phyloP scores from a whole-genome alignment of 2,329 filamentous ascomycete genomes.

The Neobulgaria alba region DNA sequence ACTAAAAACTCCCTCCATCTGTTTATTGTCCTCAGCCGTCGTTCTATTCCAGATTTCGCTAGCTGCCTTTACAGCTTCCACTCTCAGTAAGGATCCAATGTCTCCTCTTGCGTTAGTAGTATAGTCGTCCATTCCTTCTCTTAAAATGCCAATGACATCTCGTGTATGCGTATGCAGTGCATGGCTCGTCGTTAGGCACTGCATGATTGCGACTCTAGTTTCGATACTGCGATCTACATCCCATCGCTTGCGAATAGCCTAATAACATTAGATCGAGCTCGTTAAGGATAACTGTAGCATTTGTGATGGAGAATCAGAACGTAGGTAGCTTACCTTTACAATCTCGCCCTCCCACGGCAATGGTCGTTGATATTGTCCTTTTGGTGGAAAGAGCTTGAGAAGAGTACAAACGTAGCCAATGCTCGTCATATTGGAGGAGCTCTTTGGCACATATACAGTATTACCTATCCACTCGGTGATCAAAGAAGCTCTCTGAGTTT shows the following conservation, averaged over 20 bases:
- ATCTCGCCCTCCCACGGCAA: too few species aligned
- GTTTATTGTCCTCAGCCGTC: neutral
- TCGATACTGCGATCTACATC: slow-evolving; percentile 35
- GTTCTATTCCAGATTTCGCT: slow-evolving; percentile 33
- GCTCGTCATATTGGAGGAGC: slow-evolving; percentile 31
- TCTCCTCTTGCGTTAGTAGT: slow-evolving; percentile 85
- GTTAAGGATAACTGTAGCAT: too few species aligned
- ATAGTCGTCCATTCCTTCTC: slow-evolving; percentile 72
- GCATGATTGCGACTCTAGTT: slow-evolving; percentile 45
- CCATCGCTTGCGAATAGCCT: slow-evolving; percentile 46
- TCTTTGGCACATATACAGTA: slow-evolving; percentile 8
- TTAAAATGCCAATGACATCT: slow-evolving; percentile 29
- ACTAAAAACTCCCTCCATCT: slow-evolving; percentile 7
- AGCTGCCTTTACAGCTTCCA: slow-evolving; percentile 66
- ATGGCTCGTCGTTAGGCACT: slow-evolving; percentile 41
- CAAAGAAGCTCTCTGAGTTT: slow-evolving; percentile 10
- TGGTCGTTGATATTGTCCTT: neutral
- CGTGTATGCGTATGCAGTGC: slow-evolving; percentile 22
- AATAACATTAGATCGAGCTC: too few species aligned
- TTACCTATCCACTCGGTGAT: slow-evolving; percentile 32
- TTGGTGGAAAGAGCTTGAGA: slow-evolving; percentile 10
- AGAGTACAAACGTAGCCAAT: slow-evolving; percentile 44
- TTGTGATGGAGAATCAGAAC: too few species aligned
- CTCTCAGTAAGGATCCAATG: slow-evolving; percentile 75
- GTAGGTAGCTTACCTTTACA: too few species aligned